Conservation (phyloP, 169 alveolate genomes). For the Perkinsus marinus region DNA sequence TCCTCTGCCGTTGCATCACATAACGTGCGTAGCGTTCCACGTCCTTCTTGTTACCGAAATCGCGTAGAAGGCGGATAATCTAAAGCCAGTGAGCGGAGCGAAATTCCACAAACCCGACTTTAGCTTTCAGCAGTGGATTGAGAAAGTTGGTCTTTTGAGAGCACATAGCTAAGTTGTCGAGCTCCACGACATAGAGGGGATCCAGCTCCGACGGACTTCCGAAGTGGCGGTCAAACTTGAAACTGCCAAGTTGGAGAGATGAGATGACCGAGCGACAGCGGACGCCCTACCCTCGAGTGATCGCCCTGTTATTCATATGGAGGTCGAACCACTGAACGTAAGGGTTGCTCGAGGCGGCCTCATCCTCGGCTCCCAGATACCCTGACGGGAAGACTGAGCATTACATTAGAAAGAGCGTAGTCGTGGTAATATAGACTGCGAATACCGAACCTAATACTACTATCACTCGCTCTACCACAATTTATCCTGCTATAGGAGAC, state of each 20-base stretch:
- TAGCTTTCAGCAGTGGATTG: slow-evolving; percentile 1
- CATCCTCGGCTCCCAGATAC: no score
- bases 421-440: no score
- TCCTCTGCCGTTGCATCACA: background rate
- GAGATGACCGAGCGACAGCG: background rate
- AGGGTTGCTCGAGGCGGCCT: no score
- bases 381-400: no score
- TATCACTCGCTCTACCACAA: no score
- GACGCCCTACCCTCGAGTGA: background rate
- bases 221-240: slow-evolving; percentile 10
- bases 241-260: background rate
- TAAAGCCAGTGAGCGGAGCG: slow-evolving; percentile 49
- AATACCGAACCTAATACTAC: no score
- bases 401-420: no score
- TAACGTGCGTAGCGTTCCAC: slow-evolving; percentile 1
- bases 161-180: slow-evolving; percentile 10
- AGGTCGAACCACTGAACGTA: no score
- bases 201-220: slow-evolving; percentile 5
- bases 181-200: background rate
- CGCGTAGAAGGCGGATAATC: slow-evolving; percentile 14
- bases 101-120: no score
- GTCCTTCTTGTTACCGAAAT: slow-evolving; percentile 10
- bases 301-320: background rate
- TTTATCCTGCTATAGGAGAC: no score
- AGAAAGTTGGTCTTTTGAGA: slow-evolving; percentile 7